These are phyloP conservation scores for Diaporthe batatas DNA, from an alignment of 2,329 filamentous ascomycete genomes.

Conservation along the genomic window DNA sequence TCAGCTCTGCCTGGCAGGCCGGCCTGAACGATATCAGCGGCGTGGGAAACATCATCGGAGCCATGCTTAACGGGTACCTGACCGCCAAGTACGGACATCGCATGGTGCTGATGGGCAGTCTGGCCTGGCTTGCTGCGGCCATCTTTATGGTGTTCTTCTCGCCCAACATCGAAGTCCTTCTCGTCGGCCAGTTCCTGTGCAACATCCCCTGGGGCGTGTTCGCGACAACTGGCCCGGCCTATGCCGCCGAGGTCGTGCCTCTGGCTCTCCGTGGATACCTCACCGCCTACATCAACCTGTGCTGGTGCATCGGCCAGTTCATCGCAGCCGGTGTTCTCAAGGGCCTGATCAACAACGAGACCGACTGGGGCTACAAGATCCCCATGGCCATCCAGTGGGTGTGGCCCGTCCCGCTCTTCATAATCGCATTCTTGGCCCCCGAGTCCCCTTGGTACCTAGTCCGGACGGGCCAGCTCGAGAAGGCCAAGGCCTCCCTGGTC, in stretches of 20 bases:
- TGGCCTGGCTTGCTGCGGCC: slow-evolving; percentile 57
- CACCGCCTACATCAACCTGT: slow-evolving; percentile 48
- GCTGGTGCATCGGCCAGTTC: slow-evolving; percentile 47
- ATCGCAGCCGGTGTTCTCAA: slow-evolving; percentile 46
- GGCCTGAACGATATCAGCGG: slow-evolving; percentile 56
- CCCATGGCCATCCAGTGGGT: slow-evolving; percentile 46
- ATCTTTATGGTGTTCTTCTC: slow-evolving; percentile 66
- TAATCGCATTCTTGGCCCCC: slow-evolving; percentile 44
- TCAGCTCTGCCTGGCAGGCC: slow-evolving; percentile 66
- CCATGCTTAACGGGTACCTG: slow-evolving; percentile 58
- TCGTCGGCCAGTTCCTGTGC: slow-evolving; percentile 62
- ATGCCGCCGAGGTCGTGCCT: slow-evolving; percentile 49
- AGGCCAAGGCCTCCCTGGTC: slow-evolving; percentile 42
- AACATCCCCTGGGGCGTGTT: slow-evolving; percentile 62
- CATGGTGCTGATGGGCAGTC: slow-evolving; percentile 56
- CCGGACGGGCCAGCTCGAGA: slow-evolving; percentile 37
- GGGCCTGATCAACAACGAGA: slow-evolving; percentile 42
- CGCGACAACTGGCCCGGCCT: slow-evolving; percentile 56
- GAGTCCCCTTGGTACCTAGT: slow-evolving; percentile 47
- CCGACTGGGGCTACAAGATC: slow-evolving; percentile 47
- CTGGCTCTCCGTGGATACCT: slow-evolving; percentile 48
- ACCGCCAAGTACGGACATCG: slow-evolving; percentile 59
- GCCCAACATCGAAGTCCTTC: slow-evolving; percentile 56
- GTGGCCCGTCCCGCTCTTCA: slow-evolving; percentile 44
- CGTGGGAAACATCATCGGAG: slow-evolving; percentile 54